phyloP scores from a whole-genome alignment of 345 rosid genomes.

The Brassica incana region DNA sequence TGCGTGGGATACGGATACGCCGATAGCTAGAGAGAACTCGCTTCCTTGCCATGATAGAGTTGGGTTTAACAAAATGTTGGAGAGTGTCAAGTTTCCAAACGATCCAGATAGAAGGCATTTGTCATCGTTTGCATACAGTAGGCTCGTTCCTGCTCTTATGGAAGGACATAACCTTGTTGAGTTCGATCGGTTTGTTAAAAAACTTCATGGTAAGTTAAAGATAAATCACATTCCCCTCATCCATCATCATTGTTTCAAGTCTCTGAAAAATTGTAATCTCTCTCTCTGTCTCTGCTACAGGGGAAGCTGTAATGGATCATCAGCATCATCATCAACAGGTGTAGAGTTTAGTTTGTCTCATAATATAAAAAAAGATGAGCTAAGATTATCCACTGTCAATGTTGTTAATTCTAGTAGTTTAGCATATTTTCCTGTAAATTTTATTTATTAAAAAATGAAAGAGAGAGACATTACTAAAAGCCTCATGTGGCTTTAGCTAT shows the following conservation, averaged over 20 bases:
- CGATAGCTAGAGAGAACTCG: slow-evolving; percentile 67
- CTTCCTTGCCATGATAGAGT: slow-evolving; percentile 72
- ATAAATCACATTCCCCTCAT: not conserved
- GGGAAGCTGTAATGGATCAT: slow-evolving; percentile 38
- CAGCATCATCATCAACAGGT: slow-evolving; percentile 35
- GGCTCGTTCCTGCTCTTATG: slow-evolving; percentile 74
- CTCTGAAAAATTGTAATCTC: not conserved
- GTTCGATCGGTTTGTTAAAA: slow-evolving; percentile 77
- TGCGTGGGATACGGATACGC: slow-evolving; percentile 78
- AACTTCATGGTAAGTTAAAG: slow-evolving; percentile 76
- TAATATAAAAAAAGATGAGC: slow-evolving; percentile 1
- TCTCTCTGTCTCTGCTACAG: slow-evolving; percentile 29
- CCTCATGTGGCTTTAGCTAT: not conserved
- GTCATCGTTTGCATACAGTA: slow-evolving; percentile 71
- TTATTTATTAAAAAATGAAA: not conserved
- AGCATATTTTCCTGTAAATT: slow-evolving; percentile 8
- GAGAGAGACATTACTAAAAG: not conserved
- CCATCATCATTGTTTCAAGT: slow-evolving; percentile 10
- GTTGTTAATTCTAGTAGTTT: slow-evolving; percentile 35
- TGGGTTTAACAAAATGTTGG: slow-evolving; percentile 75
- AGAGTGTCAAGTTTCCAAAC: slow-evolving; percentile 66
- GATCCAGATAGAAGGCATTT: slow-evolving; percentile 86
- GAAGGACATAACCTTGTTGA: slow-evolving; percentile 75
- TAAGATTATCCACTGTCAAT: slow-evolving; percentile 26
- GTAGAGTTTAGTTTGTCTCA: slow-evolving; percentile 23